Percentiles rank a stretch among this genome's conserved stretches.
These are phyloP conservation scores for Fusarium siculi DNA, from an alignment of 2,329 filamentous ascomycete genomes.

Conservation along the genomic window DNA sequence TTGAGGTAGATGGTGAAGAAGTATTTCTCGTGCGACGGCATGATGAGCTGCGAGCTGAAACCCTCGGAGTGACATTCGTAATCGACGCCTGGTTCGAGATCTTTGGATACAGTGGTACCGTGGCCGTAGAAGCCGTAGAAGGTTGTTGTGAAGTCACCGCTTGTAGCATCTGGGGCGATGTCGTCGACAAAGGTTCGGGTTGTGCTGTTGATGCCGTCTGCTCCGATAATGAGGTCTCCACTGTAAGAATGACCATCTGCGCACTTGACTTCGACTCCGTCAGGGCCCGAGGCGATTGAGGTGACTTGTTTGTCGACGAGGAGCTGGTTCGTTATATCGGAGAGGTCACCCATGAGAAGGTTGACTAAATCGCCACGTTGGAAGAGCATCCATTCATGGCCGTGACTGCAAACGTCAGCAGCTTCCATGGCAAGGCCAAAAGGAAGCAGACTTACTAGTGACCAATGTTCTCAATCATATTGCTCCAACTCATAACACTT, in stretches of 20 bases:
- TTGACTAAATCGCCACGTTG: slow-evolving; percentile 27
- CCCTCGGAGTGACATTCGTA: slow-evolving; percentile 17
- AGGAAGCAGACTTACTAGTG: slow-evolving; percentile 4
- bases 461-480: slow-evolving; percentile 22
- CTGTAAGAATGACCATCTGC: slow-evolving; percentile 15
- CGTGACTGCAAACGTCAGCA: not conserved
- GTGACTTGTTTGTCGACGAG: slow-evolving; percentile 25
- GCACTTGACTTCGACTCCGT: slow-evolving; percentile 21
- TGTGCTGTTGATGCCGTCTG: slow-evolving; percentile 34
- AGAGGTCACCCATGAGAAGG: slow-evolving; percentile 15
- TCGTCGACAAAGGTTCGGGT: slow-evolving; percentile 9
- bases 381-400: slow-evolving; percentile 35
- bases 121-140: slow-evolving; percentile 30
- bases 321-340: slow-evolving; percentile 1
- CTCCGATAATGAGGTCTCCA: slow-evolving; percentile 29
- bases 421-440: no score
- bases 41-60: slow-evolving; percentile 19
- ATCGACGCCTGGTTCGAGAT: slow-evolving; percentile 2
- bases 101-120: not conserved
- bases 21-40: slow-evolving; percentile 15
- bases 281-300: not conserved
- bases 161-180: not conserved
- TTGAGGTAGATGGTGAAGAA: slow-evolving; percentile 28
- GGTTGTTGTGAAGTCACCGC: slow-evolving; percentile 7
- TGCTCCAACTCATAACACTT: slow-evolving; percentile 19